Evolutionary conservation across 2,329 filamentous ascomycete genomes (phyloP), one percentile per base, ranked within the genome.

Genomic region (Microcera coccophila): DNA sequence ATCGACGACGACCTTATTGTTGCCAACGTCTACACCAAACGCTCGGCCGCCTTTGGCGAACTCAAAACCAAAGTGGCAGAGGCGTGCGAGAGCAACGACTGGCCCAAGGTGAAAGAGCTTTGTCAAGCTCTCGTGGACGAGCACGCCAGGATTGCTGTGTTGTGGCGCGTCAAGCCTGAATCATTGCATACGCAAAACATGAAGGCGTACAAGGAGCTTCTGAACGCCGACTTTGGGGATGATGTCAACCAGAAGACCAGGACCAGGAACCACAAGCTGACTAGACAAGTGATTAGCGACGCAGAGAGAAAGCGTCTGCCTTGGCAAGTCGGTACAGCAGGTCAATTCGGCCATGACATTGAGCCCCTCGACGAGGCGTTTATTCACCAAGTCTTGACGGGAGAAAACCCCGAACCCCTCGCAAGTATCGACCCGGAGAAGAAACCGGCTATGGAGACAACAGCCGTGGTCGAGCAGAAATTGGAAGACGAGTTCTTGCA

Each of bases 321-420:
- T 3, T 39, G 46, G 40, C 39, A 46, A 36, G 38, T 44, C 21
- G 49, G 47, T 2, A 41, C 37, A n/a, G 37, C 37, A 17, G 47
- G 41, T 19, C 19, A 42, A 17, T 43, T 39, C 28, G 28, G 42
- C 19, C 20, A 31, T 20, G 33, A 38, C 4, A 41, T 50, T 38
- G 47, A 52, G 37, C 44, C 47, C 38, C 38, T 48, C 11, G 42
- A 50, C 14, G 47, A 50, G 22, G 39, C 36, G 14, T 94, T 93
- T 57, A 80, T 94, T 43, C 76, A 94, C 36, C 94, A 94, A 64
- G 93, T 88, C 60, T 68, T 94, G 44, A 94, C 88, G 0, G 72
- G 90, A n/a, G 9, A 87, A 91, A 60, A 88, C 93, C 63, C 71
- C 93, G 20, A 87, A 93, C 48, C 69, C 93, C 22, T 29, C 22